Evolutionary conservation across 2,329 filamentous ascomycete genomes (phyloP).

Genomic region (Claviceps sp.): DNA sequence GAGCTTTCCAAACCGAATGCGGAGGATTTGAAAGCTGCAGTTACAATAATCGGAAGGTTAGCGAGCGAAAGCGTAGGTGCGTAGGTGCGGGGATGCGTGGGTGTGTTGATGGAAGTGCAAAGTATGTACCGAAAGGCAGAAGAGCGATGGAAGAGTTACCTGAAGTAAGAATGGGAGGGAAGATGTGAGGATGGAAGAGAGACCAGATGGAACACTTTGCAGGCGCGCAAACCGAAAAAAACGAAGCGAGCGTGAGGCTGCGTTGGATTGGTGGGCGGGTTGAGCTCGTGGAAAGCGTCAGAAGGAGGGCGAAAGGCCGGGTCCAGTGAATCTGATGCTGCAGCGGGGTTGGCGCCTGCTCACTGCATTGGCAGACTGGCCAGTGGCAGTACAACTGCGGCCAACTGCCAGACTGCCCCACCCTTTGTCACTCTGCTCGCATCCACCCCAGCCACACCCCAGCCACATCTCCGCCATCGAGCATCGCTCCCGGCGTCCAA

Average conservation of each 20-base stretch:
- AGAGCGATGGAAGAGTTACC: not conserved
- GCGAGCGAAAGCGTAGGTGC: not conserved
- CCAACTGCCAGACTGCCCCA: not conserved
- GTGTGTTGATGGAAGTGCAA: not conserved
- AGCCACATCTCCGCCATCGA: not conserved
- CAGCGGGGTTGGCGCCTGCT: not conserved
- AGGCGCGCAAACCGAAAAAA: not conserved
- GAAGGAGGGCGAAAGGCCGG: constrained; percentile 6
- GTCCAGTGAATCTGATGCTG: not conserved
- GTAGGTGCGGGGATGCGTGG: no score
- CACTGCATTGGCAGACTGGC: not conserved
- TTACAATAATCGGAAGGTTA: not conserved
- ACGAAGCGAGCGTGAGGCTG: not conserved
- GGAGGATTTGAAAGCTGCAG: not conserved
- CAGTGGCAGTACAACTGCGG: not conserved
- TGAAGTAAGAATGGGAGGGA: not conserved
- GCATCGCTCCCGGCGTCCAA: not conserved
- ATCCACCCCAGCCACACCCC: no score
- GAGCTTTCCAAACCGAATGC: not conserved
- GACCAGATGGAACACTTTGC: not conserved
- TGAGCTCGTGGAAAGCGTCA: constrained; percentile 7
- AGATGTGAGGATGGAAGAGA: not conserved
- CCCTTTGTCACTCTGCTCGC: not conserved
- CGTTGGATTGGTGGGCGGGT: constrained; percentile 2
- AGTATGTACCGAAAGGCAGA: not conserved